phyloP scores from a whole-genome alignment of 495 filamentous ascomycete genomes.

The Pyronema omphalodes region DNA sequence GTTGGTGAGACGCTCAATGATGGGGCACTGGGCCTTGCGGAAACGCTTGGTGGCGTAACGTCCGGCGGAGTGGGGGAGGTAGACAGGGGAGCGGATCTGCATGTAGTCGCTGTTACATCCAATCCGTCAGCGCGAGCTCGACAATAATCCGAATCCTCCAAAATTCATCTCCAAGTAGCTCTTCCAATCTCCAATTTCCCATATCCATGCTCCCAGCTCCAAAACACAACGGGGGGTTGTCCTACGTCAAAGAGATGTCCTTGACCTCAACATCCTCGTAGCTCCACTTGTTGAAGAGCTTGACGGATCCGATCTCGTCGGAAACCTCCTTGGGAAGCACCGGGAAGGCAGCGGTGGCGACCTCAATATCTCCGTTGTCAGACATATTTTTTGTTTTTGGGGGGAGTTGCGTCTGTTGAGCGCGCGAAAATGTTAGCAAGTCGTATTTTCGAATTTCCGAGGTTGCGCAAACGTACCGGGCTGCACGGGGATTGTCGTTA shows the following conservation, averaged over 20 bases:
- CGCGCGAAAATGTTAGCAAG: neutral
- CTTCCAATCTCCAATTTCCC: slow-evolving; percentile 7
- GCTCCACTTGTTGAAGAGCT: slow-evolving; percentile 94
- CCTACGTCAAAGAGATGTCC: slow-evolving; percentile 99
- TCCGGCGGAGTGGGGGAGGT: slow-evolving; percentile 94
- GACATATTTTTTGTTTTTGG: slow-evolving; percentile 48
- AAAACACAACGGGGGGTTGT: slow-evolving; percentile 10
- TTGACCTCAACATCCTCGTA: slow-evolving; percentile 99
- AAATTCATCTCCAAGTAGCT: slow-evolving; percentile 1
- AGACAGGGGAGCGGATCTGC: slow-evolving; percentile 95
- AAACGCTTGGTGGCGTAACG: slow-evolving; percentile 98
- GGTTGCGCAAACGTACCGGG: neutral
- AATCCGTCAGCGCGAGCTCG: neutral
- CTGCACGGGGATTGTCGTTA: neutral
- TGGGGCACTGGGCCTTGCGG: slow-evolving; percentile 99
- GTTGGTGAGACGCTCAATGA: slow-evolving; percentile 99
- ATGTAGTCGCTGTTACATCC: slow-evolving; percentile 70
- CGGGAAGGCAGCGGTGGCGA: slow-evolving; percentile 53
- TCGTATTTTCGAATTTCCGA: neutral
- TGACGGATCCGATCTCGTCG: slow-evolving; percentile 76
- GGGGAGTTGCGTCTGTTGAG: slow-evolving; percentile 1
- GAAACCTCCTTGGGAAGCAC: slow-evolving; percentile 91
- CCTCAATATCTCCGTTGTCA: slow-evolving; percentile 88
- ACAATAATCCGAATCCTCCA: slow-evolving; percentile 1
- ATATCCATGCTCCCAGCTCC: neutral